A percentile compares a stretch with the other conserved stretches of the same genome.
phyloP scores from a whole-genome alignment of 2,329 filamentous ascomycete species.

The Trichoderma guizhouense region DNA sequence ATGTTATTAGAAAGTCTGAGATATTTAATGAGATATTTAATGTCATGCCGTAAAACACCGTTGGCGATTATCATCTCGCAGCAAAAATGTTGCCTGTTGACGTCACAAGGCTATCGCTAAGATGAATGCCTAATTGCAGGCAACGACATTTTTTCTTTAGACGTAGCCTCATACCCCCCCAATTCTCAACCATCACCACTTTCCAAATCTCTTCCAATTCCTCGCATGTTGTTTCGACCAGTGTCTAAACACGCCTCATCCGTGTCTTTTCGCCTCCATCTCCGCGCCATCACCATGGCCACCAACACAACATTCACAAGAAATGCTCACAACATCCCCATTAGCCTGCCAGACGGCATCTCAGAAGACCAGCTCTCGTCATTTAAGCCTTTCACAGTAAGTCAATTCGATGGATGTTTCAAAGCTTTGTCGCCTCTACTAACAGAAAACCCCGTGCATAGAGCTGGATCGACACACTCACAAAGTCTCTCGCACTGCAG shows the following conservation, averaged over 20 bases:
- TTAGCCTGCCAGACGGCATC: conserved; percentile 42
- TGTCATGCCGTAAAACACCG: neutral
- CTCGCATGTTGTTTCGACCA: conserved; percentile 1
- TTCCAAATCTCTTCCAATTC: neutral
- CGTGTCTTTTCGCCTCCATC: neutral
- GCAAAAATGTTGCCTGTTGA: neutral
- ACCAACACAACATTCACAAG: neutral
- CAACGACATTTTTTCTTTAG: neutral
- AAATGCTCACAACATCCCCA: conserved; percentile 30
- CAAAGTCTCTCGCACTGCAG: conserved; percentile 46
- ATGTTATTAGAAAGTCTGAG: neutral
- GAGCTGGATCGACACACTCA: conserved; percentile 50
- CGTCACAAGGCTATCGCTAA: neutral
- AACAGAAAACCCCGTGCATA: conserved; percentile 22
- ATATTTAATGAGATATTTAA: neutral
- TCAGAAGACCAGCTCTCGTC: conserved; percentile 39
- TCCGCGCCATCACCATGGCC: conserved; percentile 16
- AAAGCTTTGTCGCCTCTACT: neutral
- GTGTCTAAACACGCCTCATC: neutral
- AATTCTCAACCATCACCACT: neutral
- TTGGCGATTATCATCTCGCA: neutral
- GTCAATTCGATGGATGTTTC: neutral
- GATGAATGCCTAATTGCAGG: neutral
- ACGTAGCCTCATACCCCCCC: neutral
- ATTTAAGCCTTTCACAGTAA: conserved; percentile 48